These are phyloP conservation scores for Rubroshorea leprosula DNA, from an alignment of 345 rosid genomes.

Conservation along the genomic window DNA sequence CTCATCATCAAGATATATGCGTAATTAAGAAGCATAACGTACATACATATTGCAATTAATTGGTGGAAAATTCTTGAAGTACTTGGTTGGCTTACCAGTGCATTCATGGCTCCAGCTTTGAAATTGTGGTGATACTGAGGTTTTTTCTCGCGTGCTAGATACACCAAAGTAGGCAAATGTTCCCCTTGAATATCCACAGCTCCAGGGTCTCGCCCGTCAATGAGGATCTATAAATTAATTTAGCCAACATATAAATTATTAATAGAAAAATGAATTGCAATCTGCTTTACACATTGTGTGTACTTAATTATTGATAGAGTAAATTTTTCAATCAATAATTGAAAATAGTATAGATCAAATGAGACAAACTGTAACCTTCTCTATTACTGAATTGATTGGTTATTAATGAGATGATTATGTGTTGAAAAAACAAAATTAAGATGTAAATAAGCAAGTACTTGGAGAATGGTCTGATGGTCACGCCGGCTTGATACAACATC, in stretches of 20 bases:
- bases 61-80: slow-evolving; percentile 13
- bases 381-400: no score
- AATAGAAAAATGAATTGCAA: no score
- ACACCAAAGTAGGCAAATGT: slow-evolving; percentile 33
- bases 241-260: no score
- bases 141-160: slow-evolving; percentile 45
- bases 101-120: slow-evolving; percentile 53
- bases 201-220: slow-evolving; percentile 18
- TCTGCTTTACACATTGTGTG: no score
- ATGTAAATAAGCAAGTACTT: slow-evolving; percentile 15
- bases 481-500: slow-evolving; percentile 15
- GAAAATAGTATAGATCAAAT: no score
- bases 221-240: slow-evolving; percentile 21
- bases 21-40: background rate
- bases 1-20: background rate
- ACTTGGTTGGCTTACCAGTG: slow-evolving; percentile 24
- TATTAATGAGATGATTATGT: no score
- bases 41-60: background rate
- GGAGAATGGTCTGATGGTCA: slow-evolving; percentile 35
- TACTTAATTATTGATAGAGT: no score
- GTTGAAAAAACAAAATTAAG: no score
- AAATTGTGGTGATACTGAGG: slow-evolving; percentile 37
- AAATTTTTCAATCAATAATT: no score
- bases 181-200: slow-evolving; percentile 26
- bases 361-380: no score